Percentiles rank a stretch among this genome's conserved stretches.
Conservation (phyloP, 176 grass and related monocot species). For the Ampelocalamus luodianensis region DNA sequence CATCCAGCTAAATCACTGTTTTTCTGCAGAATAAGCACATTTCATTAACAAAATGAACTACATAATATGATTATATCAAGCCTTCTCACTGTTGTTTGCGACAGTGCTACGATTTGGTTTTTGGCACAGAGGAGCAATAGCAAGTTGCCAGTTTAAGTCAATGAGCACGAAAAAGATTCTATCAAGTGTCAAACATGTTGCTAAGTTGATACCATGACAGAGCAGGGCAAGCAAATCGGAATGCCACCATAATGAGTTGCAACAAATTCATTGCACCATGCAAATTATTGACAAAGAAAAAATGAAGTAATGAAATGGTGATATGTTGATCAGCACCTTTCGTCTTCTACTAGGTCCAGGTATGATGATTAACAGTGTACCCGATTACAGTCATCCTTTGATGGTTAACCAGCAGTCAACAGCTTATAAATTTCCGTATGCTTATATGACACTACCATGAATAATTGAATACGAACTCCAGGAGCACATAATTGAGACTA, state of each 20-base stretch:
- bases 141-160: background rate
- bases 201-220: background rate
- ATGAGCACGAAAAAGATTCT: background rate
- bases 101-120: background rate
- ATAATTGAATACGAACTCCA: background rate
- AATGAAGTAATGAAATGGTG: background rate
- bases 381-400: background rate
- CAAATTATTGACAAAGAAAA: background rate
- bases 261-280: background rate
- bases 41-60: background rate
- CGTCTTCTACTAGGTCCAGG: constrained; percentile 20
- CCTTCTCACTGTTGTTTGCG: background rate
- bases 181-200: background rate
- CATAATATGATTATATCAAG: constrained; percentile 14
- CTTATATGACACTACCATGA: constrained; percentile 15
- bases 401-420: constrained; percentile 11
- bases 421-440: constrained; percentile 18
- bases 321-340: background rate
- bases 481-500: background rate
- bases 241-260: background rate
- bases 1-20: constrained; percentile 2
- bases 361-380: constrained; percentile 10
- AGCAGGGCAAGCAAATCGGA: background rate
- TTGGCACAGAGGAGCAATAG: constrained; percentile 16
- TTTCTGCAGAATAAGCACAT: background rate